Conservation (phyloP, 1,139 yeast genomes). For the Magnusiomyces tetraspermus region DNA sequence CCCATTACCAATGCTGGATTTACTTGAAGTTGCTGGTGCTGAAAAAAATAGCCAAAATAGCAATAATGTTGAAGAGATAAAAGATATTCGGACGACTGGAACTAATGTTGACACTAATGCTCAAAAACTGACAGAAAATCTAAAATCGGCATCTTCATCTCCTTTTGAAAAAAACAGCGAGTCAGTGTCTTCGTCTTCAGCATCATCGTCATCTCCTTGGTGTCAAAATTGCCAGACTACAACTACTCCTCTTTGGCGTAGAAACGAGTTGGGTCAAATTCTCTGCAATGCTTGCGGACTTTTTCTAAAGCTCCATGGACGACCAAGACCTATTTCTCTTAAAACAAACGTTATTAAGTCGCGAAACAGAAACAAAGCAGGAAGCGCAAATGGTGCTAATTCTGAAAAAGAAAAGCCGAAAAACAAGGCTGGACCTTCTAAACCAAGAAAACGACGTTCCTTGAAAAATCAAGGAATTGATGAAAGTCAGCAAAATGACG, state of each 20-base stretch:
- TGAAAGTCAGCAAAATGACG: too few relatives aligned
- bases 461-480: background rate
- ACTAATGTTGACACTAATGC: background rate
- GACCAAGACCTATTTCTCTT: slow-evolving; percentile 82
- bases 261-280: slow-evolving; percentile 89
- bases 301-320: slow-evolving; percentile 80
- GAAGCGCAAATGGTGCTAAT: slow-evolving; percentile 5
- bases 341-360: slow-evolving; percentile 90
- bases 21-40: too few relatives aligned
- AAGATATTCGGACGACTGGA: too few relatives aligned
- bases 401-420: background rate
- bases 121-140: too few relatives aligned
- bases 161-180: too few relatives aligned
- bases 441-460: background rate
- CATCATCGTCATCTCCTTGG: slow-evolving; percentile 20
- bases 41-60: too few relatives aligned
- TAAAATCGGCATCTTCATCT: too few relatives aligned
- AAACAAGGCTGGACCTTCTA: background rate
- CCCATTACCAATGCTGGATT: too few relatives aligned
- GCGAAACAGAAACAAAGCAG: slow-evolving; percentile 65
- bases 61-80: too few relatives aligned
- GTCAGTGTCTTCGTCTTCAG: background rate
- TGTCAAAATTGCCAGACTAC: slow-evolving; percentile 89
- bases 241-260: slow-evolving; percentile 90
- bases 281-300: slow-evolving; percentile 94